These are phyloP conservation scores for Bocquillonia castaneifolia DNA, from an alignment of 441 rosid genomes.

Conservation along the genomic window DNA sequence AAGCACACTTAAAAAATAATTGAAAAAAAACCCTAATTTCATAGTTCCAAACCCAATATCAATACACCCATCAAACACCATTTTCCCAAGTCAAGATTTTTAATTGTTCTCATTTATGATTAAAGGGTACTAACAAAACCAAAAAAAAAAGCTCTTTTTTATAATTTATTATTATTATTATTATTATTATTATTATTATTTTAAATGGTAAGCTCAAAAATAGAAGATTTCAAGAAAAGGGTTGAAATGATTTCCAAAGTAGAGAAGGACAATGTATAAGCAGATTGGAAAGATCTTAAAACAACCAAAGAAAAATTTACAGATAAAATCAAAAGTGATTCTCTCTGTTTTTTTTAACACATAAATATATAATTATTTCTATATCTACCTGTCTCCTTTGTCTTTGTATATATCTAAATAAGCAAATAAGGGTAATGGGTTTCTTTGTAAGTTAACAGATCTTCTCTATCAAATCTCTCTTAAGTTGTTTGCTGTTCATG, in stretches of 20 bases:
- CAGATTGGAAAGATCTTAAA: slow-evolving; percentile 32
- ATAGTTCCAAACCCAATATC: slow-evolving; percentile 10
- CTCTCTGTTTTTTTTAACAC: neutral
- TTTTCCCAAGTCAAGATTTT: neutral
- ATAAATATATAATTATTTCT: too few relatives aligned
- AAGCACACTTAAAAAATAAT: slow-evolving; percentile 23
- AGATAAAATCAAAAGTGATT: slow-evolving; percentile 12
- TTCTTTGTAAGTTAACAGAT: slow-evolving; percentile 13
- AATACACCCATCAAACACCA: slow-evolving; percentile 18
- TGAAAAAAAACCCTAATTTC: slow-evolving; percentile 23
- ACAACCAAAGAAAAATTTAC: neutral
- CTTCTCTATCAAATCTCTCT: slow-evolving; percentile 15
- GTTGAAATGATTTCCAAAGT: slow-evolving; percentile 15
- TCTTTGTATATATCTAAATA: slow-evolving; percentile 4
- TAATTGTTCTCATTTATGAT: too few relatives aligned
- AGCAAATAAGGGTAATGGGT: neutral
- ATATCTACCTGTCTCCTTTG: slow-evolving; percentile 16
- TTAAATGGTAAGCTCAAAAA: neutral
- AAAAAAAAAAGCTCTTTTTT: slow-evolving; percentile 17
- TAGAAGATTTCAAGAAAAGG: slow-evolving; percentile 1
- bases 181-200: too few relatives aligned
- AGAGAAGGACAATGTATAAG: slow-evolving; percentile 29
- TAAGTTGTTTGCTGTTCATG: neutral
- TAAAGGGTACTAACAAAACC: slow-evolving; percentile 6
- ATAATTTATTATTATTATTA: too few relatives aligned